These are phyloP conservation scores for Whalleya microplaca DNA, from an alignment of 2,329 filamentous ascomycete species.

Conservation along the genomic window DNA sequence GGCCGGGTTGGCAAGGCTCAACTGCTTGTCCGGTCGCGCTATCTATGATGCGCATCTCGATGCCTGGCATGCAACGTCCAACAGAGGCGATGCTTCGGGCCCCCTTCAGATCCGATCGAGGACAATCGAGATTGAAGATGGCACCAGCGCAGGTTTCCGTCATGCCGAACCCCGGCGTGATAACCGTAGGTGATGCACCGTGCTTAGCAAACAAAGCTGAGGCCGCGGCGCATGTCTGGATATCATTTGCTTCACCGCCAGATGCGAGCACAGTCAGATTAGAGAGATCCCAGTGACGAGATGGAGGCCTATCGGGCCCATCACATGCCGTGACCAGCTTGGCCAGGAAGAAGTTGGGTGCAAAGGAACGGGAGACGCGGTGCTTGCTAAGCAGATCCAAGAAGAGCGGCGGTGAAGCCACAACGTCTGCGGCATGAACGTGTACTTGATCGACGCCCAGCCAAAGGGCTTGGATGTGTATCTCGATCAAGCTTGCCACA, in stretches of 20 bases:
- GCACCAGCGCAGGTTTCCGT: constrained; percentile 57
- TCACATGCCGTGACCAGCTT: constrained; percentile 24
- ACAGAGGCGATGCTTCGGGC: constrained; percentile 40
- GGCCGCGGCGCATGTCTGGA: constrained; percentile 36
- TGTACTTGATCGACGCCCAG: constrained; percentile 50
- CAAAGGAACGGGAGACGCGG: constrained; percentile 48
- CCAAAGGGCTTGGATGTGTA: constrained; percentile 53
- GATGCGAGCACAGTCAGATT: constrained; percentile 41
- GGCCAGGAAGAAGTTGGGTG: constrained; percentile 43
- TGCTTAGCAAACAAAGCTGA: constrained; percentile 36
- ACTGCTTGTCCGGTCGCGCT: constrained; percentile 17
- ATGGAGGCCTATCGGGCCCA: background rate
- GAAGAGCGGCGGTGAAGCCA: constrained; percentile 44
- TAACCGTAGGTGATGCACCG: constrained; percentile 38
- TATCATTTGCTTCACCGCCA: constrained; percentile 51
- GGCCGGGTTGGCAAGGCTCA: constrained; percentile 45
- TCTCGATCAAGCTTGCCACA: constrained; percentile 54
- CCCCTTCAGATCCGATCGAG: constrained; percentile 41
- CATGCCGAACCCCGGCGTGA: constrained; percentile 52
- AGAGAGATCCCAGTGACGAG: constrained; percentile 33
- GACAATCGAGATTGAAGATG: constrained; percentile 48
- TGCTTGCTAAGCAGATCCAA: constrained; percentile 44
- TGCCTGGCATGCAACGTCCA: constrained; percentile 43
- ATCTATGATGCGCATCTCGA: constrained; percentile 38
- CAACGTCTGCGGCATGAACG: constrained; percentile 45